phyloP scores from a whole-genome alignment of 768 basidiomycete species.

The Rhizopogon rudus region DNA sequence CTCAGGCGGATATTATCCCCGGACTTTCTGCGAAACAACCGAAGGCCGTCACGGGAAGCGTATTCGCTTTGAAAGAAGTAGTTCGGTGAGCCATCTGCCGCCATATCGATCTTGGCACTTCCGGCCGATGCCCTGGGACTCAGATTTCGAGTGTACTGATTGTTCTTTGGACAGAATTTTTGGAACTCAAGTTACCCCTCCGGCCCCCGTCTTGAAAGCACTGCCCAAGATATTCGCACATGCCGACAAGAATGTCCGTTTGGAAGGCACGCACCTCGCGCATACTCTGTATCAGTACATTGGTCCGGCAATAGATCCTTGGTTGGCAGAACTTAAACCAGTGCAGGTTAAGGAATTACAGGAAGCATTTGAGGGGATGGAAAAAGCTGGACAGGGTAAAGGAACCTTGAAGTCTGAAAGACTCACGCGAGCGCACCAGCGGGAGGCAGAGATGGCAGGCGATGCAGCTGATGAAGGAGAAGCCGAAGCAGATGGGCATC shows the following conservation, averaged over 20 bases:
- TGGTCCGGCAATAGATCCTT: conserved; percentile 78
- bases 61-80: conserved; percentile 77
- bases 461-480: conserved; percentile 29
- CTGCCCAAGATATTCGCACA: conserved; percentile 94
- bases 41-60: conserved; percentile 80
- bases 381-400: conserved; percentile 80
- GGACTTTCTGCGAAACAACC: conserved; percentile 93
- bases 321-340: conserved; percentile 87
- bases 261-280: conserved; percentile 79
- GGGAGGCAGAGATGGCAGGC: conserved; percentile 56
- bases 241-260: conserved; percentile 90
- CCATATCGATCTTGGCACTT: background rate
- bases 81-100: conserved; percentile 53
- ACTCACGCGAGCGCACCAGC: conserved; percentile 68
- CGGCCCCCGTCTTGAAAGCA: conserved; percentile 77
- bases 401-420: conserved; percentile 78
- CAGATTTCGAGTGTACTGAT: background rate
- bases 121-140: background rate
- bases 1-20: conserved; percentile 70
- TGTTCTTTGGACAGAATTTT: conserved; percentile 50
- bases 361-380: conserved; percentile 81
- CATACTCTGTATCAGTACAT: conserved; percentile 83
- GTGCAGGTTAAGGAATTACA: conserved; percentile 96
- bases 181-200: conserved; percentile 69
- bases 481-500: conserved; percentile 40